phyloP scores from a whole-genome alignment of 257 asterid species.

The Solanum infundibuliforme region DNA sequence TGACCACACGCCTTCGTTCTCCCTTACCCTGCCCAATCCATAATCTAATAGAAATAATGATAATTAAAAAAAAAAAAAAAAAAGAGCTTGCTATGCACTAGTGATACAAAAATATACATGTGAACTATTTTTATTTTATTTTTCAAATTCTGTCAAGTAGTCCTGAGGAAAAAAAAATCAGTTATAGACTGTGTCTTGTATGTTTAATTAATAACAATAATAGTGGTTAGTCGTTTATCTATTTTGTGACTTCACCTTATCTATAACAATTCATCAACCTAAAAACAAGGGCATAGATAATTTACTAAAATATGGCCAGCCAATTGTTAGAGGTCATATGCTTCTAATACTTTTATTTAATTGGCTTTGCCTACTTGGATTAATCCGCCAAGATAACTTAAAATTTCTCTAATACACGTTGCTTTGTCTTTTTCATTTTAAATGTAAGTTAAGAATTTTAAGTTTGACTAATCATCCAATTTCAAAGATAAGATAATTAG shows the following conservation, averaged over 20 bases:
- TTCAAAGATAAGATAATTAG: neutral
- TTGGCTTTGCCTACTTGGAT: neutral
- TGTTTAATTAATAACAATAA: neutral
- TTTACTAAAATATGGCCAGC: neutral
- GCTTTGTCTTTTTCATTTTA: neutral
- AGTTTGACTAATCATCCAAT: neutral
- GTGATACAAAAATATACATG: neutral
- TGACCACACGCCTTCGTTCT: neutral
- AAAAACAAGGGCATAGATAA: neutral
- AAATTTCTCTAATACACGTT: neutral
- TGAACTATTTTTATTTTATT: neutral
- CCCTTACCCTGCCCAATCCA: neutral
- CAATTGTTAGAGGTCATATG: neutral
- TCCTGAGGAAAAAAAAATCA: neutral
- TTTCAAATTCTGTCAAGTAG: neutral
- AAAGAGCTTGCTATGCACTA: neutral
- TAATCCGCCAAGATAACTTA: neutral
- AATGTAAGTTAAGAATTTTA: neutral
- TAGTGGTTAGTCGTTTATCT: neutral
- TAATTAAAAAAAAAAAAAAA: no score
- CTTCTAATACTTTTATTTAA: neutral
- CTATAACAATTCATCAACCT: neutral
- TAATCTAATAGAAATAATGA: no score
- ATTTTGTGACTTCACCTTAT: neutral
- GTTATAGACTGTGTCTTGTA: neutral